Conservation (phyloP, 306 rosid species). For the Delonix regia region DNA sequence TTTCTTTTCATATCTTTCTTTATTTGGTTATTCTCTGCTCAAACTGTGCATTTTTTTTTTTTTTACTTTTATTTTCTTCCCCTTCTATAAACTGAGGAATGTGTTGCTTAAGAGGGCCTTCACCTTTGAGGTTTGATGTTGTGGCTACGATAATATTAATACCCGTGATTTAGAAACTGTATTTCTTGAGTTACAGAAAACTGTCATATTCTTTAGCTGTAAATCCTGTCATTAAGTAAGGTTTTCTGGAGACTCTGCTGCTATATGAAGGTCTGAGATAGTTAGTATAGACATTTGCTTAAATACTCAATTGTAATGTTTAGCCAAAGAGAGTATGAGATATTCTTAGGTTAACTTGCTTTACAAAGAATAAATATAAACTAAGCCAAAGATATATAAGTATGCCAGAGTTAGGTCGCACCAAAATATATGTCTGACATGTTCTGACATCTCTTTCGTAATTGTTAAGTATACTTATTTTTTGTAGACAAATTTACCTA, state of each 20-base stretch:
- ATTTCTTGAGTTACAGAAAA: background rate
- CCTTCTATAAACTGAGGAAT: background rate
- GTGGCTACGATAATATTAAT: background rate
- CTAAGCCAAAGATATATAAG: background rate
- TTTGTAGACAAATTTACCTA: background rate
- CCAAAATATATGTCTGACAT: background rate
- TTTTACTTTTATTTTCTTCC: background rate
- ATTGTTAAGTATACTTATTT: background rate
- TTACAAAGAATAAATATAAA: background rate
- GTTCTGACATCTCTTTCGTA: background rate
- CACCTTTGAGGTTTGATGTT: background rate
- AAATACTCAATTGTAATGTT: background rate
- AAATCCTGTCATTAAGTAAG: background rate
- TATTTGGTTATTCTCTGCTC: background rate
- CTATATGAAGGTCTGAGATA: background rate
- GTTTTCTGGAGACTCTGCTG: slow-evolving; percentile 1
- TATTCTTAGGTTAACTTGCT: background rate
- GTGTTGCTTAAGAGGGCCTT: background rate
- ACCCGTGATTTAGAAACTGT: background rate
- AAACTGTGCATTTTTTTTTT: background rate
- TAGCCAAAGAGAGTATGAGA: background rate
- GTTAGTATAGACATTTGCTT: background rate
- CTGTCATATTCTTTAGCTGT: background rate
- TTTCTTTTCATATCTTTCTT: background rate
- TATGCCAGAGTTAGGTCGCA: background rate